Percentiles rank a stretch among this genome's conserved stretches.
Conservation (phyloP, 2,329 filamentous ascomycete species). For the Fusarium solani-melongenae region DNA sequence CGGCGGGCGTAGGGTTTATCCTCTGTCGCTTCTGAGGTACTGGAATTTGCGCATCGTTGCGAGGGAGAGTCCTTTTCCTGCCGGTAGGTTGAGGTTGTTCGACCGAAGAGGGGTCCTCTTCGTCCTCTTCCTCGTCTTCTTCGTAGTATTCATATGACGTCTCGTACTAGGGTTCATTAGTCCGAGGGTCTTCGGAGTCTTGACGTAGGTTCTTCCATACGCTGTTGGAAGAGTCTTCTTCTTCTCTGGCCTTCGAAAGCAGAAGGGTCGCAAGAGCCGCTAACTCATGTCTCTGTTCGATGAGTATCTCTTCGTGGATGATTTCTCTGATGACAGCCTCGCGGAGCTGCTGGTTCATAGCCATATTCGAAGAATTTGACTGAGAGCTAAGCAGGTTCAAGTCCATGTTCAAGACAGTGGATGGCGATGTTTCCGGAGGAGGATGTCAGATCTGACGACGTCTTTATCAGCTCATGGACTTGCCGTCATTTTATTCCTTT, state of each 20-base stretch:
- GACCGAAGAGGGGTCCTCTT: not conserved
- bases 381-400: not conserved
- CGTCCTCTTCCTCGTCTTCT: slow-evolving; percentile 15
- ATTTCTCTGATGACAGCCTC: slow-evolving; percentile 27
- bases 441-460: slow-evolving; percentile 14
- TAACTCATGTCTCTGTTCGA: slow-evolving; percentile 3
- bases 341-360: not conserved
- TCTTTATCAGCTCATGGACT: slow-evolving; percentile 10
- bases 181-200: not conserved
- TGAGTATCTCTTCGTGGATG: slow-evolving; percentile 6
- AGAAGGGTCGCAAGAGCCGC: slow-evolving; percentile 27
- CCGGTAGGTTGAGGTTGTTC: not conserved
- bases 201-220: slow-evolving; percentile 15
- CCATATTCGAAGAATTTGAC: not conserved
- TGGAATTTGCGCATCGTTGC: slow-evolving; percentile 16
- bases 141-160: slow-evolving; percentile 31
- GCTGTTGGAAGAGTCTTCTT: slow-evolving; percentile 16
- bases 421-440: slow-evolving; percentile 12
- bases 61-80: slow-evolving; percentile 27
- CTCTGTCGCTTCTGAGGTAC: slow-evolving; percentile 28
- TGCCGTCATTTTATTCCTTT: slow-evolving; percentile 20
- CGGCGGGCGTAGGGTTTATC: slow-evolving; percentile 3
- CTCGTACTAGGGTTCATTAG: slow-evolving; percentile 31
- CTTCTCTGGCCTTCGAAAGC: slow-evolving; percentile 4
- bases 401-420: not conserved